phyloP scores from a whole-genome alignment of 305 asterid species.

The Andrographis paniculata region DNA sequence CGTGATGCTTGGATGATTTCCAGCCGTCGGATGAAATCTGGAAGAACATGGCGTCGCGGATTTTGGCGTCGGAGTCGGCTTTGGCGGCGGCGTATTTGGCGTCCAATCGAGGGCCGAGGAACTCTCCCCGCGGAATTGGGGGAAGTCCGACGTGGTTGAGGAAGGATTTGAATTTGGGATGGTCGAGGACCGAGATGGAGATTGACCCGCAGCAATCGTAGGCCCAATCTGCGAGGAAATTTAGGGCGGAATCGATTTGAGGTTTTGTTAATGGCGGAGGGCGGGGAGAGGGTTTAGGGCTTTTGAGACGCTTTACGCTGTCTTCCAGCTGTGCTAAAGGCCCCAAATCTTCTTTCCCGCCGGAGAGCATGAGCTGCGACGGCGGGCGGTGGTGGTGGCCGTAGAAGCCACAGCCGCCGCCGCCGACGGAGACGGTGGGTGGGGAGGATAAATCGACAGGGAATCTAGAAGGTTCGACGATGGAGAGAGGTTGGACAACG shows the following conservation, averaged over 20 bases:
- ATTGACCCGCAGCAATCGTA: constrained; percentile 65
- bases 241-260: constrained; percentile 54
- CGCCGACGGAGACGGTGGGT: constrained; percentile 25
- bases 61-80: constrained; percentile 46
- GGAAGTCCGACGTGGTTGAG: constrained; percentile 77
- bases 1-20: constrained; percentile 30
- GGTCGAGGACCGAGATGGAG: constrained; percentile 58
- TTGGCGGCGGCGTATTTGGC: constrained; percentile 62
- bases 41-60: constrained; percentile 69
- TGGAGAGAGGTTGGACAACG: constrained; percentile 30
- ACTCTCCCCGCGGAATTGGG: constrained; percentile 50
- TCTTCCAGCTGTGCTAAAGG: constrained; percentile 77
- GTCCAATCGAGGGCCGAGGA: constrained; percentile 50
- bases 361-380: constrained; percentile 38
- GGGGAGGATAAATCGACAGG: constrained; percentile 46
- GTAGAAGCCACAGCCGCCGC: too few species aligned
- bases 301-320: constrained; percentile 75
- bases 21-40: constrained; percentile 78
- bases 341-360: constrained; percentile 83
- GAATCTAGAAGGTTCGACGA: constrained; percentile 52
- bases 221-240: constrained; percentile 69
- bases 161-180: constrained; percentile 72
- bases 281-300: constrained; percentile 53
- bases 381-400: not conserved
- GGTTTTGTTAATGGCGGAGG: constrained; percentile 45